These are phyloP conservation scores for Thelonectria rubi DNA, from an alignment of 2,329 filamentous ascomycete genomes.

Conservation along the genomic window DNA sequence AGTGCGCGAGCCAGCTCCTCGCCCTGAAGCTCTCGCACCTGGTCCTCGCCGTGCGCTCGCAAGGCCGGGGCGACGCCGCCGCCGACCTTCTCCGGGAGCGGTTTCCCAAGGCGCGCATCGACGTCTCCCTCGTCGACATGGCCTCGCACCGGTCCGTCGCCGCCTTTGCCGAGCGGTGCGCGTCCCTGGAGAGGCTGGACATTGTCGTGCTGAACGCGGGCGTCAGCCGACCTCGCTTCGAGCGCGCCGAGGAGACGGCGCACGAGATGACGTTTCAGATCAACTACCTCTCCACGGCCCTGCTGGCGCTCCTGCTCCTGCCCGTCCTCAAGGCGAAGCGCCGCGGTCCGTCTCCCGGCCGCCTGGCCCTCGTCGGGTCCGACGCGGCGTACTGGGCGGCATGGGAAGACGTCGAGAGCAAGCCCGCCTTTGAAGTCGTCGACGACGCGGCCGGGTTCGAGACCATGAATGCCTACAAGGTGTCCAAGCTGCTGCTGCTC, in stretches of 20 bases:
- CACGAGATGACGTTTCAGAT: slow-evolving; percentile 54
- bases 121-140: slow-evolving; percentile 61
- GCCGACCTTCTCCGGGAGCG: slow-evolving; percentile 29
- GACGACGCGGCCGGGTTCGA: slow-evolving; percentile 34
- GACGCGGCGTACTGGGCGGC: slow-evolving; percentile 44
- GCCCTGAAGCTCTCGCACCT: slow-evolving; percentile 52
- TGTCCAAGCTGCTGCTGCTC: slow-evolving; percentile 47
- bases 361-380: slow-evolving; percentile 45
- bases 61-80: slow-evolving; percentile 54
- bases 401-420: slow-evolving; percentile 36
- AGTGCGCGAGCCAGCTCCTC: slow-evolving; percentile 55
- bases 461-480: slow-evolving; percentile 27
- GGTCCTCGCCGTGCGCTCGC: slow-evolving; percentile 58
- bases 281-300: slow-evolving; percentile 50
- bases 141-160: slow-evolving; percentile 55
- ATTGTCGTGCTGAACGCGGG: slow-evolving; percentile 59
- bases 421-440: slow-evolving; percentile 33
- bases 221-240: slow-evolving; percentile 40
- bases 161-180: slow-evolving; percentile 49
- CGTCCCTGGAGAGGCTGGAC: slow-evolving; percentile 51
- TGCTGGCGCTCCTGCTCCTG: slow-evolving; percentile 46
- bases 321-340: slow-evolving; percentile 45
- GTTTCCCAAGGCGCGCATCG: slow-evolving; percentile 49
- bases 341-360: slow-evolving; percentile 27
- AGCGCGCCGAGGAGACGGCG: slow-evolving; percentile 43